Percentiles rank a stretch among this genome's conserved stretches.
Evolutionary conservation across 202 grass and related monocot genomes (phyloP).

Genomic region (Elaeis oleifera): DNA sequence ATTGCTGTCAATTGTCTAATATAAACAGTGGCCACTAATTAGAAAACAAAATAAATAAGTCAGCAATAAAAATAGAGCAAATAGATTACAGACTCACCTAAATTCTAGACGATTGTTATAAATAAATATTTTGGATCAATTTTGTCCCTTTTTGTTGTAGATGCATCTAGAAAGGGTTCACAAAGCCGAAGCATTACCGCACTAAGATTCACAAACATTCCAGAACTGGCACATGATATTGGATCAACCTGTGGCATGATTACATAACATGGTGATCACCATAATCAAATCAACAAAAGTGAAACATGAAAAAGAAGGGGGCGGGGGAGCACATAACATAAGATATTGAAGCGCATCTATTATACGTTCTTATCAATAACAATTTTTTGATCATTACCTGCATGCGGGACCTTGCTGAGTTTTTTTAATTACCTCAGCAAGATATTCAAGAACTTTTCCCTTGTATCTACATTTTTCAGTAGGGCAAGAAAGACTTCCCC

Average conservation of each 20-base stretch:
- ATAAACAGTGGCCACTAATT: slow-evolving; percentile 19
- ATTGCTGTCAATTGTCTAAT: slow-evolving; percentile 80
- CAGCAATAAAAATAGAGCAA: slow-evolving; percentile 9
- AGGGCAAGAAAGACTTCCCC: slow-evolving; percentile 63
- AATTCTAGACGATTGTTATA: slow-evolving; percentile 68
- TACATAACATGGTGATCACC: not conserved
- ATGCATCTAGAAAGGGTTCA: slow-evolving; percentile 75
- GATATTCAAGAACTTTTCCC: slow-evolving; percentile 83
- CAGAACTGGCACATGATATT: slow-evolving; percentile 71
- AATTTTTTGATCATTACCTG: slow-evolving; percentile 46
- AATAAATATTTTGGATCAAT: slow-evolving; percentile 82
- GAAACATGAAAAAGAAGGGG: not conserved
- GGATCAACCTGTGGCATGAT: slow-evolving; percentile 59
- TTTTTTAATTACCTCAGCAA: slow-evolving; percentile 76
- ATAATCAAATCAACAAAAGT: slow-evolving; percentile 2
- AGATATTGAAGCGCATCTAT: not conserved
- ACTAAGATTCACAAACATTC: slow-evolving; percentile 97
- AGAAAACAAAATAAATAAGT: slow-evolving; percentile 8
- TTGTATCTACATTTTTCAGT: slow-evolving; percentile 81
- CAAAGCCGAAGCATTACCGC: slow-evolving; percentile 83
- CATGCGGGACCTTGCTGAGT: slow-evolving; percentile 67
- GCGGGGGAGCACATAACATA: not conserved
- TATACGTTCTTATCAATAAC: slow-evolving; percentile 4
- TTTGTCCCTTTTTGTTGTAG: slow-evolving; percentile 72
- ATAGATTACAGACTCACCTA: slow-evolving; percentile 33